These are phyloP conservation scores for Monosporascus sp. DNA, from an alignment of 2,329 filamentous ascomycete species.

Conservation along the genomic window DNA sequence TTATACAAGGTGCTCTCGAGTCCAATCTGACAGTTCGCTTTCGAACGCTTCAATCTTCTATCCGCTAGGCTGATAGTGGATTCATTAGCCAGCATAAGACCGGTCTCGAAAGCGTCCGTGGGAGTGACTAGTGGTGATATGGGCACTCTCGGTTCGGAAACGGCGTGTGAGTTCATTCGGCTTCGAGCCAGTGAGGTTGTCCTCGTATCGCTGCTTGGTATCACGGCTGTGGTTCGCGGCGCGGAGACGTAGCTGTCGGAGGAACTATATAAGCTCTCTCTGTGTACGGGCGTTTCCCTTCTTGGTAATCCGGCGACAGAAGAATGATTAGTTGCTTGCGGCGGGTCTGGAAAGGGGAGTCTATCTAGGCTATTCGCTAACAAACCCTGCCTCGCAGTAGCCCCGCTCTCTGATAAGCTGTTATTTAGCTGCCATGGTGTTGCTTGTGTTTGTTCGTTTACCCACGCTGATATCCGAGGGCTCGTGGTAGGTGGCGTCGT, in stretches of 20 bases:
- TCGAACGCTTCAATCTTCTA: conserved; percentile 2
- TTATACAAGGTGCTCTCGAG: conserved; percentile 30
- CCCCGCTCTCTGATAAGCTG: conserved; percentile 13
- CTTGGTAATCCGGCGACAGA: conserved; percentile 8
- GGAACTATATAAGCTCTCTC: conserved; percentile 11
- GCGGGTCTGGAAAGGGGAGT: conserved; percentile 7
- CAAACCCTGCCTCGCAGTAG: conserved; percentile 5
- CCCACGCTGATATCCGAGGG: conserved; percentile 16
- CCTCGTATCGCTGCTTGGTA: conserved; percentile 16
- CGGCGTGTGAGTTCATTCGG: background rate
- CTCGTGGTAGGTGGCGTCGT: conserved; percentile 2
- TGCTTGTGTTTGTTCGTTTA: conserved; percentile 15
- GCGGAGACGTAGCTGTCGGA: conserved; percentile 13
- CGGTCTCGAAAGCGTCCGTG: conserved; percentile 9
- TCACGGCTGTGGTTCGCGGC: conserved; percentile 4
- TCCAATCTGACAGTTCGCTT: conserved; percentile 26
- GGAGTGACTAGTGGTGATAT: conserved; percentile 2
- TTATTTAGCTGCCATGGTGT: conserved; percentile 9
- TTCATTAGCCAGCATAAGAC: conserved; percentile 15
- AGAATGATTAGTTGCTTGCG: conserved; percentile 2
- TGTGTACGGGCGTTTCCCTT: conserved; percentile 8
- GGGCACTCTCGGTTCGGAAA: background rate
- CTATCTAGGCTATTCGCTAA: conserved; percentile 12
- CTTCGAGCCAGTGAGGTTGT: conserved; percentile 10
- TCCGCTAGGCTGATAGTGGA: conserved; percentile 3